A percentile compares a stretch with the other conserved stretches of the same genome.
Conservation (phyloP, 2,329 filamentous ascomycete species). For the Alternaria sp. region DNA sequence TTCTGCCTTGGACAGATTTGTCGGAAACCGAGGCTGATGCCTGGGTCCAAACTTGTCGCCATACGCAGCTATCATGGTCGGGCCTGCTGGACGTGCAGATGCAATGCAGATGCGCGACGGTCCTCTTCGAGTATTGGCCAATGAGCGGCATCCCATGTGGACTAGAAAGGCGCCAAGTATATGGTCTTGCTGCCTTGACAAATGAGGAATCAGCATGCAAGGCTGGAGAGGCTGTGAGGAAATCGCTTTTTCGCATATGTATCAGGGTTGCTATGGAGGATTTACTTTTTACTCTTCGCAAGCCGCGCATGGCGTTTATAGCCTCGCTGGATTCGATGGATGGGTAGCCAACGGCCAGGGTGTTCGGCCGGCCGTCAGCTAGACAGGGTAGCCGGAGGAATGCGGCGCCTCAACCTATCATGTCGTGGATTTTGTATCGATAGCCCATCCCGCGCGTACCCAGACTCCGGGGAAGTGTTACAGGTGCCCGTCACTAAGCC, state of each 20-base stretch:
- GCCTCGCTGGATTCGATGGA: conserved; percentile 12
- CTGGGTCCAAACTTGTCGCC: conserved; percentile 21
- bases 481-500: conserved; percentile 24
- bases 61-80: conserved; percentile 22
- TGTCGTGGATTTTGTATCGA: neutral
- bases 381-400: conserved; percentile 16
- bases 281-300: conserved; percentile 18
- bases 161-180: conserved; percentile 25
- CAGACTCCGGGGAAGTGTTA: conserved; percentile 33
- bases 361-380: conserved; percentile 14
- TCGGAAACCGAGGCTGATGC: conserved; percentile 26
- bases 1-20: conserved; percentile 30
- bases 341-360: conserved; percentile 11
- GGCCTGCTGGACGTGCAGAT: conserved; percentile 25
- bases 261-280: conserved; percentile 9
- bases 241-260: conserved; percentile 4
- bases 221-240: neutral
- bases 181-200: conserved; percentile 22
- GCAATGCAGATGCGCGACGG: conserved; percentile 21
- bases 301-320: conserved; percentile 11
- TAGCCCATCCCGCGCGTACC: conserved; percentile 24
- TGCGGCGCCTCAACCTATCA: conserved; percentile 29
- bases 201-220: neutral
- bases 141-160: conserved; percentile 22
- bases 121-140: conserved; percentile 26